A percentile compares a stretch with the other conserved stretches of the same genome.
Conservation (phyloP, 1,139 yeast species). For the Kluyveromyces marxianus region DNA sequence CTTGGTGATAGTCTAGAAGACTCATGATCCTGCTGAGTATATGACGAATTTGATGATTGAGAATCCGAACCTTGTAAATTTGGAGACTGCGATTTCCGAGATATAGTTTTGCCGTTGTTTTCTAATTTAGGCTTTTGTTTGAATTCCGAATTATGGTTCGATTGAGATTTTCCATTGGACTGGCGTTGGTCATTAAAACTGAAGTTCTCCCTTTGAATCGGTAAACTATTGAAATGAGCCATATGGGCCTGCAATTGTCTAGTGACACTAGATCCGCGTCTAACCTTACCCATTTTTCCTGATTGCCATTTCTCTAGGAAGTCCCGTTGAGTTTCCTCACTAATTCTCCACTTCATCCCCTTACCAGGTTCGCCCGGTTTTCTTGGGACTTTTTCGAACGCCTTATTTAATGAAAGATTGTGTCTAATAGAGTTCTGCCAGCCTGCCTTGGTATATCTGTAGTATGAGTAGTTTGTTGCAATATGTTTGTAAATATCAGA, state of each 20-base stretch:
- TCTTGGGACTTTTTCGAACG: conserved; percentile 92
- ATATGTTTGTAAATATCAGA: conserved; percentile 93
- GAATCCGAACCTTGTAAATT: neutral
- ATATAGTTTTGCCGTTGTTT: neutral
- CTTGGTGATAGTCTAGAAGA: neutral
- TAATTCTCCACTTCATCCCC: conserved; percentile 98
- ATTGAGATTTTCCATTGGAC: neutral
- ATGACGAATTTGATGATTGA: conserved; percentile 1
- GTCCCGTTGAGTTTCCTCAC: conserved; percentile 76
- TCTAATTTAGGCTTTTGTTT: conserved; percentile 1
- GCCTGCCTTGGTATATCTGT: conserved; percentile 88
- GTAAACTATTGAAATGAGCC: conserved; percentile 62
- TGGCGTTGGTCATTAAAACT: conserved; percentile 4
- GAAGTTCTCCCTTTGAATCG: conserved; percentile 30
- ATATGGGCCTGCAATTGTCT: conserved; percentile 70
- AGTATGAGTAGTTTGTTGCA: conserved; percentile 78
- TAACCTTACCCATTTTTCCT: conserved; percentile 64
- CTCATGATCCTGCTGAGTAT: neutral
- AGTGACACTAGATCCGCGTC: conserved; percentile 74
- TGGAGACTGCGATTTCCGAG: neutral
- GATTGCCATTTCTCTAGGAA: conserved; percentile 70
- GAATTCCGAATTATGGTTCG: neutral
- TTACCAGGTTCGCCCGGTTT: conserved; percentile 96
- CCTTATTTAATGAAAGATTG: conserved; percentile 72
- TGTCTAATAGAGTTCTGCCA: conserved; percentile 92